phyloP scores from a whole-genome alignment of 129 eudicot species.

The Pulicaria dysenterica region DNA sequence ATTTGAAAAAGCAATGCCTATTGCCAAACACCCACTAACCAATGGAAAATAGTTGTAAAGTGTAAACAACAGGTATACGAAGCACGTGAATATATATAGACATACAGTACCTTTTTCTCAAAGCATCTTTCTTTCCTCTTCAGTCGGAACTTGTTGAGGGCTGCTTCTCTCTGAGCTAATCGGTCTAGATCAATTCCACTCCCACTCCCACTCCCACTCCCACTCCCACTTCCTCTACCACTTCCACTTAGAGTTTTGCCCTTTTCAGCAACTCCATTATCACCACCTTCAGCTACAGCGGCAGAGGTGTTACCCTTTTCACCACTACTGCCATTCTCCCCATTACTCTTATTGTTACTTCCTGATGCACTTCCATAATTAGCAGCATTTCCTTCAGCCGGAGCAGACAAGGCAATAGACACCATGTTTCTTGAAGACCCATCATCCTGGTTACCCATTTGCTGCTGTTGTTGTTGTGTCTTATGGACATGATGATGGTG shows the following conservation, averaged over 20 bases:
- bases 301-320: slow-evolving; percentile 40
- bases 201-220: slow-evolving; percentile 47
- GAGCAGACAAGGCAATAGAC: slow-evolving; percentile 23
- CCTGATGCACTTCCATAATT: slow-evolving; percentile 70
- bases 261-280: slow-evolving; percentile 48
- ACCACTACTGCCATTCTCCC: slow-evolving; percentile 49
- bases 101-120: slow-evolving; percentile 59
- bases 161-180: slow-evolving; percentile 60
- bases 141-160: slow-evolving; percentile 60
- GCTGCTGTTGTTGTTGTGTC: slow-evolving; percentile 39
- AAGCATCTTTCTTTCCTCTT: slow-evolving; percentile 83
- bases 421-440: slow-evolving; percentile 38
- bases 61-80: not conserved
- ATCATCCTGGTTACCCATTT: slow-evolving; percentile 30
- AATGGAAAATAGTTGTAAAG: too few relatives aligned
- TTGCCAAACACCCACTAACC: too few relatives aligned
- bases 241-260: slow-evolving; percentile 34
- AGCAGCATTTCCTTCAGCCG: slow-evolving; percentile 60
- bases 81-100: not conserved
- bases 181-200: slow-evolving; percentile 51
- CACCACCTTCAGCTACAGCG: slow-evolving; percentile 50
- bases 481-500: slow-evolving; percentile 48
- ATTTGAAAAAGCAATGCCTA: too few relatives aligned
- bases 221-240: slow-evolving; percentile 40
- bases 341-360: slow-evolving; percentile 59